Evolutionary conservation across 805 yeast genomes (phyloP).

Genomic region (Monosporozyma aerobia): DNA sequence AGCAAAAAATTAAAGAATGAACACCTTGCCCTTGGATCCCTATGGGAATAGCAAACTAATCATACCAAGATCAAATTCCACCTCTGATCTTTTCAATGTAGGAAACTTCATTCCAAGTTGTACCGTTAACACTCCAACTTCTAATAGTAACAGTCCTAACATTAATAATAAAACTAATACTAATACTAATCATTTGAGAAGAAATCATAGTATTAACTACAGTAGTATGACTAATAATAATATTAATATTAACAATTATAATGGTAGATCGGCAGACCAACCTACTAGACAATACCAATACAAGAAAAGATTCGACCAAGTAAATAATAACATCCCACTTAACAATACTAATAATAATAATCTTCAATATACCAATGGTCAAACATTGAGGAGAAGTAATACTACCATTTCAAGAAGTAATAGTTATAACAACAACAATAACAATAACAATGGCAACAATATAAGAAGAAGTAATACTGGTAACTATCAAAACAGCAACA

Average conservation of each 20-base stretch:
- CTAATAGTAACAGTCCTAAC: neutral
- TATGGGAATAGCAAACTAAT: neutral
- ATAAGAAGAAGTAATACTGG: neutral
- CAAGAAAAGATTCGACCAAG: neutral
- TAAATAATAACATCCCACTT: neutral
- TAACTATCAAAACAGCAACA: too few relatives aligned
- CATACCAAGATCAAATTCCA: conserved; percentile 20
- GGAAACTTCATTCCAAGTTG: neutral
- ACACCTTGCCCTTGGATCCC: neutral
- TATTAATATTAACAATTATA: neutral
- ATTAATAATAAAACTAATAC: neutral
- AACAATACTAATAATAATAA: neutral
- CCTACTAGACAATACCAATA: neutral
- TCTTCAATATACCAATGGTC: neutral
- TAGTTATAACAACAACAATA: neutral
- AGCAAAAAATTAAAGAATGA: neutral
- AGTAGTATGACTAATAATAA: neutral
- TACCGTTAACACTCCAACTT: neutral
- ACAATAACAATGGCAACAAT: neutral
- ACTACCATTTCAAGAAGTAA: neutral
- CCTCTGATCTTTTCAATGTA: conserved; percentile 18
- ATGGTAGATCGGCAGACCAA: neutral
- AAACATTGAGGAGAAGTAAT: neutral
- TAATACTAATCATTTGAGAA: neutral
- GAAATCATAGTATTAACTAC: neutral